phyloP scores from a whole-genome alignment of 768 basidiomycete genomes.

The Panaeolus cyanescens region DNA sequence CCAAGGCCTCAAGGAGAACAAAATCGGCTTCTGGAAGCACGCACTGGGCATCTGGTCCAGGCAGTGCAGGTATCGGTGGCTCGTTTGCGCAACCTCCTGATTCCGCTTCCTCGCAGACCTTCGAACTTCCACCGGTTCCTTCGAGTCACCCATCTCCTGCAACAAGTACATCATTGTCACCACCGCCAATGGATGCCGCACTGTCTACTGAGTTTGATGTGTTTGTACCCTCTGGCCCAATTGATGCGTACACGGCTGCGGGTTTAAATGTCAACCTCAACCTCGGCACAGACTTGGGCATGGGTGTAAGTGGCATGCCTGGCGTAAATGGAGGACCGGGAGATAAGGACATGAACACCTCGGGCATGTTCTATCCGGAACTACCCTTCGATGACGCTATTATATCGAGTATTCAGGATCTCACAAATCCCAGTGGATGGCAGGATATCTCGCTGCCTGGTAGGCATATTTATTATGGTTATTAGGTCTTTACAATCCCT shows the following conservation, averaged over 20 bases:
- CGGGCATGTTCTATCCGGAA: constrained; percentile 48
- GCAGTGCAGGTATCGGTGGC: not conserved
- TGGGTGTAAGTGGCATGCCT: not conserved
- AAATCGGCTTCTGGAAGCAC: constrained; percentile 13
- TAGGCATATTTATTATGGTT: constrained; percentile 27
- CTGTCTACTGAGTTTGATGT: constrained; percentile 41
- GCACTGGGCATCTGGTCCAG: not conserved
- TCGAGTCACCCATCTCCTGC: constrained; percentile 40
- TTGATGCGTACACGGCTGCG: constrained; percentile 42
- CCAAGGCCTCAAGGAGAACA: constrained; percentile 9
- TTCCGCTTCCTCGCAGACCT: constrained; percentile 11
- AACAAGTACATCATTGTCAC: constrained; percentile 45
- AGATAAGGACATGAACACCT: not conserved
- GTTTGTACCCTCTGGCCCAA: constrained; percentile 44
- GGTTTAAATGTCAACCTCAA: not conserved
- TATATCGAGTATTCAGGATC: constrained; percentile 60
- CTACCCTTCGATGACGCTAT: constrained; percentile 62
- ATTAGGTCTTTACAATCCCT: not conserved
- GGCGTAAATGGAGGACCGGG: not conserved
- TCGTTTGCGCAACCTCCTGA: constrained; percentile 16
- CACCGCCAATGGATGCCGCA: constrained; percentile 44
- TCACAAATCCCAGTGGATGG: constrained; percentile 56
- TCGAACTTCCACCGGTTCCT: constrained; percentile 25
- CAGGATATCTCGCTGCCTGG: constrained; percentile 57
- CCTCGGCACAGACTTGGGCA: constrained; percentile 4